phyloP scores from a whole-genome alignment of 1,284 basidiomycete genomes.

The Ganoderma boninense region DNA sequence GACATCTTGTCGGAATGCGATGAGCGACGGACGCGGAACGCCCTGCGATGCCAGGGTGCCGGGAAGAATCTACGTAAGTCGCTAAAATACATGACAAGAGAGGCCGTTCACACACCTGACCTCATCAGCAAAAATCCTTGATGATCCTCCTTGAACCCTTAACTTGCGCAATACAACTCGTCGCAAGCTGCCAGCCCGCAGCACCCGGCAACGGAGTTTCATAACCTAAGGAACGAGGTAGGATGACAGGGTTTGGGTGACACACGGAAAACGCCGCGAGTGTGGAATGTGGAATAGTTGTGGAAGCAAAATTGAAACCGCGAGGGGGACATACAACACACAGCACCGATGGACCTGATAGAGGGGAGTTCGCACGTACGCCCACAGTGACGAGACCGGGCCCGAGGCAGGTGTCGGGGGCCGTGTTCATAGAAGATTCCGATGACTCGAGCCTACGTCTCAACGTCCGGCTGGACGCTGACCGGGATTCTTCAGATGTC shows the following conservation, averaged over 20 bases:
- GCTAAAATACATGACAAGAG: slow-evolving; percentile 6
- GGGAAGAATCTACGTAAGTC: not conserved
- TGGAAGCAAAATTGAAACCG: slow-evolving; percentile 1
- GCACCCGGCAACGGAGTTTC: slow-evolving; percentile 21
- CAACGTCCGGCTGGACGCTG: not conserved
- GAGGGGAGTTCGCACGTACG: not conserved
- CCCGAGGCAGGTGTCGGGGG: not conserved
- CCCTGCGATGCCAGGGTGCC: not conserved
- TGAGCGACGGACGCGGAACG: slow-evolving; percentile 20
- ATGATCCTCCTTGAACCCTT: not conserved
- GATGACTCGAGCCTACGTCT: slow-evolving; percentile 17
- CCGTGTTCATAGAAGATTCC: slow-evolving; percentile 8
- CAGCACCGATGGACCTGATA: slow-evolving; percentile 19
- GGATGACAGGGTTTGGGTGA: slow-evolving; percentile 11
- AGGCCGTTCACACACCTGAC: not conserved
- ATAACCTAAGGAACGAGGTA: slow-evolving; percentile 17
- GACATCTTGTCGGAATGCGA: slow-evolving; percentile 24
- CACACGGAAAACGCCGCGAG: not conserved
- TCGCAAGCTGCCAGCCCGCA: slow-evolving; percentile 12
- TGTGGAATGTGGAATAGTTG: not conserved
- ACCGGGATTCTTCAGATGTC: slow-evolving; percentile 1
- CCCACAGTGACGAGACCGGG: slow-evolving; percentile 1
- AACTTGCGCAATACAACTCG: not conserved
- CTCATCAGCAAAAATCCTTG: slow-evolving; percentile 10
- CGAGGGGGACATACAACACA: slow-evolving; percentile 13